Base-by-base conservation (phyloP, 2,329 filamentous ascomycete genomes). In the Diaporthe sp. region DNA sequence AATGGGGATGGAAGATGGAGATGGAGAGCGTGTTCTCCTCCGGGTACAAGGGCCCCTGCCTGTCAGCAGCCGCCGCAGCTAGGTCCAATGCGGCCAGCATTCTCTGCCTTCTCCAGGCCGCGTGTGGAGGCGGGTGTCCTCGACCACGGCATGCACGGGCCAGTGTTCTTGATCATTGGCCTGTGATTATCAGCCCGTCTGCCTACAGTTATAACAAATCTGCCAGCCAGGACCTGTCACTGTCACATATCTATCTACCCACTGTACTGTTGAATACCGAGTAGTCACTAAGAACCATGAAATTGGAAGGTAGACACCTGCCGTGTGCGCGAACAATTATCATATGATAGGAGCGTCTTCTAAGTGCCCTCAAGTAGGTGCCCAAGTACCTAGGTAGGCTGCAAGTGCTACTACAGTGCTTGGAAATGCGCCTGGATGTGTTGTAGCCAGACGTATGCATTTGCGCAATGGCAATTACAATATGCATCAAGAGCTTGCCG, bases 1-100 rank as follows among this genome's bases (percentile, higher is more conserved):
- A 70, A 72, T 61, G 69, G 57, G 53, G 53, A 72, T 61, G 53
- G 22, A 15, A 49, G 53, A 67, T 59, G 51, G 68, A 55, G 34
- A 69, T 28, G 37, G 25, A 42, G 46, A 42, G 65, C 49, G 49
- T 53, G 10, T 39, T 59, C 68, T 71, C 37, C 68, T 25, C 53
- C 39, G 53, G 25, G 31, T 25, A 19, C 68, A 44, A 59, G 68
- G 68, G 22, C 71, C 71, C 71, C 59, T 62, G 71, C 37, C 34
- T 55, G 37, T 53, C 44, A 39, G 57, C 28, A 39, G 53, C 22
- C 25, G 42, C 22, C 34, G 46, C 65, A 39, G 65, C 65, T 39
- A 68, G 39, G 46, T 39, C 65, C 12, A 53, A 68, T 28, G 65
- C 46, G 65, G 65, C 46, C 7, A 44, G 59, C 37, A 62, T 49